phyloP scores from a whole-genome alignment of 1,139 yeast genomes.

The Yamadazyma blattariae region DNA sequence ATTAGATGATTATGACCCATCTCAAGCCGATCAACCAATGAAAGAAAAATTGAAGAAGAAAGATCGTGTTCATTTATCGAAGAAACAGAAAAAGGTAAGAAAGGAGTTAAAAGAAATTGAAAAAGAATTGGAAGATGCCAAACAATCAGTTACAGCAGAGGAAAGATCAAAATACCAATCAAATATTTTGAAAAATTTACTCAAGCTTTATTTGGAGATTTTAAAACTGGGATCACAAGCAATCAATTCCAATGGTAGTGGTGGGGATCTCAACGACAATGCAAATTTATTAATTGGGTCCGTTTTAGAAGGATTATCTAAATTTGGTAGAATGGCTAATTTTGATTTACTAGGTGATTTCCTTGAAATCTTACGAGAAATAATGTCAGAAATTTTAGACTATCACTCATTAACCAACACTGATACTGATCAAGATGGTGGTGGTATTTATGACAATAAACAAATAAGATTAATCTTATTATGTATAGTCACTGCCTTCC shows the following conservation, averaged over 20 bases:
- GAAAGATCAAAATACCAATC: constrained; percentile 85
- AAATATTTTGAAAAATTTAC: constrained; percentile 69
- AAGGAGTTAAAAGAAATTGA: constrained; percentile 86
- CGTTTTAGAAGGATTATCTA: constrained; percentile 86
- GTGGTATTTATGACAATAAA: constrained; percentile 24
- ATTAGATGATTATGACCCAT: constrained; percentile 78
- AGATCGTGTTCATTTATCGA: constrained; percentile 84
- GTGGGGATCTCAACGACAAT: constrained; percentile 40
- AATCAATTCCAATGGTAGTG: constrained; percentile 26
- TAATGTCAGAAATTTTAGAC: constrained; percentile 49
- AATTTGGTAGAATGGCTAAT: constrained; percentile 89
- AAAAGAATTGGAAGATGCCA: constrained; percentile 84
- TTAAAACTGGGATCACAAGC: constrained; percentile 48
- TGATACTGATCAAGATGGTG: constrained; percentile 19
- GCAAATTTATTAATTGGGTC: constrained; percentile 67
- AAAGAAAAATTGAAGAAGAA: constrained; percentile 66
- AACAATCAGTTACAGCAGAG: constrained; percentile 80
- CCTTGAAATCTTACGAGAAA: constrained; percentile 81
- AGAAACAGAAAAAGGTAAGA: constrained; percentile 81
- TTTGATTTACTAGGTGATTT: constrained; percentile 91
- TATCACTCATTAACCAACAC: constrained; percentile 28
- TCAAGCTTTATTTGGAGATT: constrained; percentile 74
- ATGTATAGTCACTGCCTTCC: constrained; percentile 85
- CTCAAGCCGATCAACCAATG: constrained; percentile 38
- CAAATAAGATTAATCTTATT: constrained; percentile 70